Conservation (phyloP, 1,284 basidiomycete genomes). For the Leccinum griseonigrum region DNA sequence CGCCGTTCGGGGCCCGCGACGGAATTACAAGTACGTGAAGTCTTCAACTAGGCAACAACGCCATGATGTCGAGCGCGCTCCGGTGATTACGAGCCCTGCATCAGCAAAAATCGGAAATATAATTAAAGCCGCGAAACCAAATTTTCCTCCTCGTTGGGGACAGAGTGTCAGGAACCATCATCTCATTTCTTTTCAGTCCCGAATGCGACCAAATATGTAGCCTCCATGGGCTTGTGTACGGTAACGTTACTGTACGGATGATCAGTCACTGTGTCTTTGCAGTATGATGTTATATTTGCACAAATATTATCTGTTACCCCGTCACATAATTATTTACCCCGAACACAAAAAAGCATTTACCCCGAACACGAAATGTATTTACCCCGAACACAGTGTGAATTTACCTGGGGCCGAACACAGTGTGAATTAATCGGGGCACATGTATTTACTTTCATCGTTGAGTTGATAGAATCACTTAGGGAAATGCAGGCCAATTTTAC, state of each 20-base stretch:
- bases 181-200: background rate
- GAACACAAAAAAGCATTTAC: background rate
- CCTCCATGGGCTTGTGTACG: background rate
- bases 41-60: background rate
- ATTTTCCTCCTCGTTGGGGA: background rate
- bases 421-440: background rate
- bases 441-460: too few species aligned
- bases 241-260: background rate
- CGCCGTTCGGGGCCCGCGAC: background rate
- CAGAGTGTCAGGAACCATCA: slow-evolving; percentile 1
- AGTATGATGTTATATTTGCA: background rate
- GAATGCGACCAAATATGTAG: background rate
- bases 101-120: background rate
- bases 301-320: background rate
- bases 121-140: background rate
- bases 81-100: background rate
- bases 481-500: too few species aligned
- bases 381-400: background rate
- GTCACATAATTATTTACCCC: background rate
- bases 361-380: background rate
- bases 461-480: too few species aligned
- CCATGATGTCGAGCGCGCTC: background rate
- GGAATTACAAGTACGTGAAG: background rate
- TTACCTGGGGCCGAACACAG: background rate
- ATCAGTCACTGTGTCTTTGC: background rate